phyloP scores from a whole-genome alignment of 345 rosid species.

The Kernera saxatilis region DNA sequence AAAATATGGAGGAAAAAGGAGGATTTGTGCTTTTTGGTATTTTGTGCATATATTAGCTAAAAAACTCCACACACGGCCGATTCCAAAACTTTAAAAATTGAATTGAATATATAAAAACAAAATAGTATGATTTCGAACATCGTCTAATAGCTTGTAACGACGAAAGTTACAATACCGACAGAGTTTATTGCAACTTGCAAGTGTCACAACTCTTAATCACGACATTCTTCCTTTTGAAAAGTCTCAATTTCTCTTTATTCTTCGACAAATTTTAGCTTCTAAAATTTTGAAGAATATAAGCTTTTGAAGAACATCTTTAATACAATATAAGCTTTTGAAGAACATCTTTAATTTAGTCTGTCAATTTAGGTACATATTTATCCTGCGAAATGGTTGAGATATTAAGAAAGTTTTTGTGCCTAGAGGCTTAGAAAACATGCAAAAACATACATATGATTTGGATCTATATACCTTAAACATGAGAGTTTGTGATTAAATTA shows the following conservation, averaged over 20 bases:
- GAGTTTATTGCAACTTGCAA: not conserved
- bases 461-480: not conserved
- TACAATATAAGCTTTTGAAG: not conserved
- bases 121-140: not conserved
- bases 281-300: not conserved
- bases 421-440: not conserved
- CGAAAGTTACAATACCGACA: not conserved
- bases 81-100: not conserved
- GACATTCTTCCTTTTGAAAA: not conserved
- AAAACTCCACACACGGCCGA: not conserved
- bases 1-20: not conserved
- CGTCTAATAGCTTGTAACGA: not conserved
- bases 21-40: not conserved
- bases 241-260: not conserved
- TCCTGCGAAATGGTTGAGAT: not conserved
- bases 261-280: not conserved
- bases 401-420: not conserved
- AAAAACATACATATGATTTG: not conserved
- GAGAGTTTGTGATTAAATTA: not conserved
- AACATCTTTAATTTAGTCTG: not conserved
- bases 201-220: not conserved
- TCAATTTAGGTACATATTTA: not conserved
- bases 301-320: not conserved
- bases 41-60: not conserved
- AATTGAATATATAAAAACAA: not conserved